phyloP scores from a whole-genome alignment of 2,329 filamentous ascomycete genomes.

The Dichotomopilus funicola region DNA sequence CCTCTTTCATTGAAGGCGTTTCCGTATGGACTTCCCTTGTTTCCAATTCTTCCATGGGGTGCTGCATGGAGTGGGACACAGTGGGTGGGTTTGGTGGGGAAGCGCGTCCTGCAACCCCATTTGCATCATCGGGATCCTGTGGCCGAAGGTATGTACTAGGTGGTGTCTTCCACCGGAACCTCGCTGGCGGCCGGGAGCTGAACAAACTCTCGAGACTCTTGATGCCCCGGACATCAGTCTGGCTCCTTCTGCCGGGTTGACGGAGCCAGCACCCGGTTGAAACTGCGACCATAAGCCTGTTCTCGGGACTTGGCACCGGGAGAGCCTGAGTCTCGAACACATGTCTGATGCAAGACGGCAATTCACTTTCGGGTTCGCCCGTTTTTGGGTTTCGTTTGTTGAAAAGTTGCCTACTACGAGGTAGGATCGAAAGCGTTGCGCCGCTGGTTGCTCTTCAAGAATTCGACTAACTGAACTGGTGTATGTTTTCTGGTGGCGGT shows the following conservation, averaged over 20 bases:
- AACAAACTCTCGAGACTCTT: no score
- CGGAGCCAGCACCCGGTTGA: neutral
- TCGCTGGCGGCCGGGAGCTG: no score
- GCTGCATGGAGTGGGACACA: neutral
- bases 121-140: neutral
- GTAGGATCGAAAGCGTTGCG: no score
- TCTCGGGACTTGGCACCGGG: neutral
- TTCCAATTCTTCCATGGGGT: neutral
- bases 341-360: neutral
- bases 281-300: neutral
- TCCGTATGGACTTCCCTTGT: no score
- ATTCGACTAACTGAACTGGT: no score
- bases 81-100: neutral
- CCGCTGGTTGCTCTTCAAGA: no score
- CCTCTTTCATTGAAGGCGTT: no score
- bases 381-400: neutral
- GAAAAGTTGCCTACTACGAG: neutral
- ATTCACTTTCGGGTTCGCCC: neutral
- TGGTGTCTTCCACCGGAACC: no score
- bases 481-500: no score
- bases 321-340: neutral
- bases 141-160: no score
- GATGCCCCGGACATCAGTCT: no score
- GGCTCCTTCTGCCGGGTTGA: slow-evolving; percentile 11
- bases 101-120: neutral